Evolutionary conservation across 345 rosid genomes (phyloP).

Genomic region (Ailanthus altissimus): DNA sequence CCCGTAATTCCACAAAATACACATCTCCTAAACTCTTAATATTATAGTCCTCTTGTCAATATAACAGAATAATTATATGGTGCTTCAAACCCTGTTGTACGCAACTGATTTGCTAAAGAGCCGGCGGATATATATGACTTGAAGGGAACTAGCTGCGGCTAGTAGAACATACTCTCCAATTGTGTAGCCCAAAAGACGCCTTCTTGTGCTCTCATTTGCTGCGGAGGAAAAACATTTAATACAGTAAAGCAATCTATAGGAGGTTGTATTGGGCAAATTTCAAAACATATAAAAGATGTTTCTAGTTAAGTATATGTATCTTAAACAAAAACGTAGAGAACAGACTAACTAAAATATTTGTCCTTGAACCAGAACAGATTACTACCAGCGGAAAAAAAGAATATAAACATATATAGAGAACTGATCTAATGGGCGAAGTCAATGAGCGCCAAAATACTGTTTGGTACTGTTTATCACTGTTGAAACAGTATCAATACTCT

Average conservation of each 20-base stretch:
- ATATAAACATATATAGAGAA: no score
- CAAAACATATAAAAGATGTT: neutral
- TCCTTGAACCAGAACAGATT: neutral
- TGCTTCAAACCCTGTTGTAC: slow-evolving; percentile 76
- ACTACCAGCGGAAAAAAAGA: neutral
- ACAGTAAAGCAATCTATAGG: neutral
- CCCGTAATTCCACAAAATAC: neutral
- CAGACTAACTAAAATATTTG: neutral
- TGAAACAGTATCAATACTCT: no score
- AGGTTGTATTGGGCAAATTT: neutral
- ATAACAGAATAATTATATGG: slow-evolving; percentile 1
- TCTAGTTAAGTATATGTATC: neutral
- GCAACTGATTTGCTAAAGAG: slow-evolving; percentile 96
- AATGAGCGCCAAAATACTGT: no score
- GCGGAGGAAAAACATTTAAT: slow-evolving; percentile 29
- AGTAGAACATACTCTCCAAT: slow-evolving; percentile 74
- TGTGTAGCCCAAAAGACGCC: slow-evolving; percentile 81
- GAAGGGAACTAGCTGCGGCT: slow-evolving; percentile 70
- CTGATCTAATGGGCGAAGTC: no score
- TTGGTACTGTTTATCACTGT: no score
- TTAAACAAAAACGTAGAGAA: neutral
- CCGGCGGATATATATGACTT: slow-evolving; percentile 76
- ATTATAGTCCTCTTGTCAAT: slow-evolving; percentile 15
- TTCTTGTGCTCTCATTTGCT: slow-evolving; percentile 96
- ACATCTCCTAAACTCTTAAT: slow-evolving; percentile 15